Evolutionary conservation across 768 basidiomycete species (phyloP).

Genomic region (Lactarius sp.): DNA sequence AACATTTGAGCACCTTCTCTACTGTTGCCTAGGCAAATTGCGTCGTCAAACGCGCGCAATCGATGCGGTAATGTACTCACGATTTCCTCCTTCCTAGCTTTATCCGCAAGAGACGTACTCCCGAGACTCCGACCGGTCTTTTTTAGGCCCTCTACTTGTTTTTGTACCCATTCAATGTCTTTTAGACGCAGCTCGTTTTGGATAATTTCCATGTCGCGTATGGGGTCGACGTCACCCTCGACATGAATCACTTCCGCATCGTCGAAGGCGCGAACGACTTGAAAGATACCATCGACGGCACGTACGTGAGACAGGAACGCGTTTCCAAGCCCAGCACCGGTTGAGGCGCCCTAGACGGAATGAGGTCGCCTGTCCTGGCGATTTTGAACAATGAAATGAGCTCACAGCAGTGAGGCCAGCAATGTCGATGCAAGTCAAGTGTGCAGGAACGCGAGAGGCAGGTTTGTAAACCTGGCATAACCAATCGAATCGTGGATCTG

Average conservation of each 20-base stretch:
- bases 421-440: constrained; percentile 97
- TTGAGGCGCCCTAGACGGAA: constrained; percentile 75
- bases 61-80: constrained; percentile 40
- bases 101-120: constrained; percentile 79
- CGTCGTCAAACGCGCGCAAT: neutral
- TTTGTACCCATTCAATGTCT: constrained; percentile 99
- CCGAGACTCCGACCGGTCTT: constrained; percentile 69
- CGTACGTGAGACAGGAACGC: constrained; percentile 96
- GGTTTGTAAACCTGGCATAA: constrained; percentile 90
- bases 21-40: constrained; percentile 56
- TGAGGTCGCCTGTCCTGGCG: constrained; percentile 13
- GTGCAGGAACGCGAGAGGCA: constrained; percentile 79
- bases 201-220: constrained; percentile 97
- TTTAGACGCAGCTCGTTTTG: constrained; percentile 90
- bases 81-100: constrained; percentile 94
- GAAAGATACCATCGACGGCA: constrained; percentile 98
- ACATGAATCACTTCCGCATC: constrained; percentile 99
- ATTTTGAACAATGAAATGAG: constrained; percentile 17
- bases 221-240: constrained; percentile 94
- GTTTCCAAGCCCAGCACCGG: constrained; percentile 96
- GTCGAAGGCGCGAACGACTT: constrained; percentile 95
- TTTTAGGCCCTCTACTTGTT: constrained; percentile 74
- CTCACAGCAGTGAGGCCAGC: constrained; percentile 91
- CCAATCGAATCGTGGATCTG: constrained; percentile 93
- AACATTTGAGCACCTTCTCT: constrained; percentile 75